These are phyloP conservation scores for Tribonema minus DNA, from an alignment of 108 stramenopile species.

Conservation along the genomic window DNA sequence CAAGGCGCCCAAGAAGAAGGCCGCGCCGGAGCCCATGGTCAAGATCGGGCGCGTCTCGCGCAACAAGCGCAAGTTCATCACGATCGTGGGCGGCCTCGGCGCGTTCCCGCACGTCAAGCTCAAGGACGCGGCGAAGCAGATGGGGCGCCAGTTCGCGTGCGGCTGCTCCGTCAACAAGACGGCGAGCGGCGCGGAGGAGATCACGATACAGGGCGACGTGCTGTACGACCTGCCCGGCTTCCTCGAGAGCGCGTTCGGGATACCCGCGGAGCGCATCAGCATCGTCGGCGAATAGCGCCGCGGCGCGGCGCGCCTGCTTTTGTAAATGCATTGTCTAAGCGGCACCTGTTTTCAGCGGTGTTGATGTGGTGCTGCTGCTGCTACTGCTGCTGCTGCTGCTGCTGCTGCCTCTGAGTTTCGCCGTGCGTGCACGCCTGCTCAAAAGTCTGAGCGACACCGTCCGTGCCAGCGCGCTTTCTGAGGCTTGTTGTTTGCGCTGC, in stretches of 20 bases:
- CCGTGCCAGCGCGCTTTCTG: no score
- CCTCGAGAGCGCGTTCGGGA: slow-evolving; percentile 79
- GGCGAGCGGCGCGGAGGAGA: slow-evolving; percentile 66
- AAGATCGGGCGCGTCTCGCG: slow-evolving; percentile 72
- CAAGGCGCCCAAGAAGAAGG: slow-evolving; percentile 30
- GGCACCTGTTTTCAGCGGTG: no score
- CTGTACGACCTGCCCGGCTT: slow-evolving; percentile 81
- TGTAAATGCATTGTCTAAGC: no score
- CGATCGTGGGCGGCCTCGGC: slow-evolving; percentile 82
- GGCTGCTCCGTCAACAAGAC: slow-evolving; percentile 79
- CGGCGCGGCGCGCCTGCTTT: no score
- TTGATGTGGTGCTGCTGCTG: no score
- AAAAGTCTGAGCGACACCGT: no score
- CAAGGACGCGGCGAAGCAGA: slow-evolving; percentile 85
- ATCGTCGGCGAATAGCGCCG: no score
- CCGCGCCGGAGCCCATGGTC: slow-evolving; percentile 67
- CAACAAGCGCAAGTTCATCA: slow-evolving; percentile 77
- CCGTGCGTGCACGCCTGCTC: no score
- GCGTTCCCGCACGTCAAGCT: slow-evolving; percentile 79
- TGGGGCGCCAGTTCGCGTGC: slow-evolving; percentile 86
- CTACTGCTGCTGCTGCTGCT: no score
- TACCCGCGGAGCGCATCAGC: no score
- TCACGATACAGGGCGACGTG: slow-evolving; percentile 95
- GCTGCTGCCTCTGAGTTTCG: no score
- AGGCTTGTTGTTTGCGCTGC: no score